phyloP scores from a whole-genome alignment of 805 yeast genomes.

The Zygosaccharomyces bailii region DNA sequence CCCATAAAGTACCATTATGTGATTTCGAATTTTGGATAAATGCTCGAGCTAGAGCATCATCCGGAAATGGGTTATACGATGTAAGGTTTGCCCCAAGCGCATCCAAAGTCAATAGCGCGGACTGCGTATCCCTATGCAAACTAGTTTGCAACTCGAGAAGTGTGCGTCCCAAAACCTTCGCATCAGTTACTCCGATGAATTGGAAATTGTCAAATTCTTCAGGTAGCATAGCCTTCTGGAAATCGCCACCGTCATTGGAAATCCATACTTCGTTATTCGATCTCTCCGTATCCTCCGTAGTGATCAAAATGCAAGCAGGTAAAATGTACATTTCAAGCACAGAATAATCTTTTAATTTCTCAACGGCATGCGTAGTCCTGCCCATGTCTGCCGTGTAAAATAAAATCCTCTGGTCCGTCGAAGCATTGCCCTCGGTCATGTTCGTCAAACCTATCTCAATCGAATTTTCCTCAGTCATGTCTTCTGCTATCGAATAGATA shows the following conservation, averaged over 20 bases:
- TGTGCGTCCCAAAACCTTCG: not conserved
- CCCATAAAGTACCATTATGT: slow-evolving; percentile 26
- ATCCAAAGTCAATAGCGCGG: slow-evolving; percentile 26
- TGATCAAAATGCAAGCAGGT: not conserved
- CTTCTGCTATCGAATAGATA: not conserved
- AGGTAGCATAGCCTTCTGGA: not conserved
- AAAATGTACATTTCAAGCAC: not conserved
- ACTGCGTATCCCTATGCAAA: not conserved
- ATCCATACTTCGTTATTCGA: not conserved
- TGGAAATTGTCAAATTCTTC: not conserved
- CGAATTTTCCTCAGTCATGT: not conserved
- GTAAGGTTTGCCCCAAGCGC: slow-evolving; percentile 32
- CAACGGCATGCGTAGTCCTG: not conserved
- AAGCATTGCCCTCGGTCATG: too few species aligned
- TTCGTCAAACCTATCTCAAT: too few species aligned
- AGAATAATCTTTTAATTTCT: not conserved
- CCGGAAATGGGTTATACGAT: slow-evolving; percentile 14
- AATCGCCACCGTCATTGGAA: not conserved
- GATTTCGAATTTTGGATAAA: slow-evolving; percentile 7
- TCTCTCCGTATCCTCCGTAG: not conserved
- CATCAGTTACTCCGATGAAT: not conserved
- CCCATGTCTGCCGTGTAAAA: not conserved
- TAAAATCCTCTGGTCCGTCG: slow-evolving; percentile 1
- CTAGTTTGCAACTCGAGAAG: not conserved
- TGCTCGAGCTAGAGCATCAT: slow-evolving; percentile 10